Conservation (phyloP, 345 rosid species). For the Toxicodendron radicans region DNA sequence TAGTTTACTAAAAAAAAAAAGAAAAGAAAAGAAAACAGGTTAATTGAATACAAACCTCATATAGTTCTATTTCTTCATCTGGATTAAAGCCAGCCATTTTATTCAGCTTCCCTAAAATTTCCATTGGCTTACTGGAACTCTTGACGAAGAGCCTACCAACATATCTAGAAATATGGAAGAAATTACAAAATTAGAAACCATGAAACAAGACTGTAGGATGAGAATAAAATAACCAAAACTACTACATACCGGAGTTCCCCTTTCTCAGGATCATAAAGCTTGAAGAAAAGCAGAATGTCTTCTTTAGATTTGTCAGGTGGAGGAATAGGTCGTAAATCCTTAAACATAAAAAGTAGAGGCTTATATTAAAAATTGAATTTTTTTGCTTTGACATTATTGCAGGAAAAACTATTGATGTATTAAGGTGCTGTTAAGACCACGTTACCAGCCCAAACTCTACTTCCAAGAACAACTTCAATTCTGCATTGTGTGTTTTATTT, state of each 20-base stretch:
- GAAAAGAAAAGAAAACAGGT: not conserved
- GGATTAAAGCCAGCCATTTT: slow-evolving; percentile 89
- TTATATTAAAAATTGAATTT: not conserved
- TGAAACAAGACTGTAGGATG: slow-evolving; percentile 7
- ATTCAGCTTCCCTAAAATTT: slow-evolving; percentile 67
- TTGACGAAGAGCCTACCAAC: slow-evolving; percentile 85
- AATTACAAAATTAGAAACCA: slow-evolving; percentile 21
- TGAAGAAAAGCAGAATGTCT: slow-evolving; percentile 86
- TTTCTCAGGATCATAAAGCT: slow-evolving; percentile 82
- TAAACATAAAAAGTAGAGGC: slow-evolving; percentile 15
- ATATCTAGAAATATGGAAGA: slow-evolving; percentile 52
- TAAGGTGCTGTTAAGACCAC: slow-evolving; percentile 17
- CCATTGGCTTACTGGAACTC: slow-evolving; percentile 76
- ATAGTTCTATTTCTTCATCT: slow-evolving; percentile 86
- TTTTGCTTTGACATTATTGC: not conserved
- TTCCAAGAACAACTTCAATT: slow-evolving; percentile 88
- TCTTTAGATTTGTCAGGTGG: slow-evolving; percentile 69
- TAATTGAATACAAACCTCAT: slow-evolving; percentile 58
- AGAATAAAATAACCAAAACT: slow-evolving; percentile 2
- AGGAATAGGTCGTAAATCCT: slow-evolving; percentile 74
- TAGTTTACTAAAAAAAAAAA: not conserved
- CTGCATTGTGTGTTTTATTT: slow-evolving; percentile 76
- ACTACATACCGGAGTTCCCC: slow-evolving; percentile 68
- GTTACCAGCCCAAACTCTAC: slow-evolving; percentile 75
- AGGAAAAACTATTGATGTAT: not conserved